phyloP scores from a whole-genome alignment of 1,139 yeast genomes.

The Protomyces lactucae-debilis region DNA sequence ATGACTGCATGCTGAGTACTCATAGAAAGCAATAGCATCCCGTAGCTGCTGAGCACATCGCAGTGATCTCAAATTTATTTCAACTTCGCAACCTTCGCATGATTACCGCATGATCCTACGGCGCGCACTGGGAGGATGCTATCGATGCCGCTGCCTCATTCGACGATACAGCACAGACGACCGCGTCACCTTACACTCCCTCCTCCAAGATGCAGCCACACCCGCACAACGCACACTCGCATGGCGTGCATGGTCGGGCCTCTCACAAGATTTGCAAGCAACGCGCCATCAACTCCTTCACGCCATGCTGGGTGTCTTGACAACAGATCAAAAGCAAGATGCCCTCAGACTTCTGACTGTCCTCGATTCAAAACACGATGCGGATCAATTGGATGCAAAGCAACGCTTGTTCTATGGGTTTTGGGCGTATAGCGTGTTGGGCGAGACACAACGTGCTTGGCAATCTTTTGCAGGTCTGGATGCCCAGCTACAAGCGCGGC shows the following conservation, averaged over 20 bases:
- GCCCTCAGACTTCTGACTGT: conserved; percentile 7
- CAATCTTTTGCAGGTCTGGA: neutral
- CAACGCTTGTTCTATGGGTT: conserved; percentile 18
- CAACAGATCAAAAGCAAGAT: conserved; percentile 13
- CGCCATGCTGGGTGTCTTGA: conserved; percentile 9
- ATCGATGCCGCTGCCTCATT: neutral
- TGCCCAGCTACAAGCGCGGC: neutral
- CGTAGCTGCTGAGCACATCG: neutral
- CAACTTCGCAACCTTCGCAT: neutral
- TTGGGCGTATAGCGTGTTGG: conserved; percentile 21
- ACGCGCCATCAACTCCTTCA: conserved; percentile 11
- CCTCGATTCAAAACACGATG: conserved; percentile 9
- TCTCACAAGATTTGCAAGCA: conserved; percentile 20
- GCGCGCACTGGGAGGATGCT: neutral
- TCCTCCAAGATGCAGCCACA: neutral
- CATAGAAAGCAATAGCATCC: neutral
- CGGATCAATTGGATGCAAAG: conserved; percentile 7
- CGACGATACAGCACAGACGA: neutral
- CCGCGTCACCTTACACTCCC: neutral
- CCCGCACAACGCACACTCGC: neutral
- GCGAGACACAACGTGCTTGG: conserved; percentile 10
- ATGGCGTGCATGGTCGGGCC: conserved; percentile 24
- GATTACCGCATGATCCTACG: neutral
- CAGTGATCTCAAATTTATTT: neutral
- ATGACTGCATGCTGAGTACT: neutral